A percentile compares a stretch with the other conserved stretches of the same genome.
These are phyloP conservation scores for Mycena floridula DNA, from an alignment of 768 basidiomycete species.

Conservation along the genomic window DNA sequence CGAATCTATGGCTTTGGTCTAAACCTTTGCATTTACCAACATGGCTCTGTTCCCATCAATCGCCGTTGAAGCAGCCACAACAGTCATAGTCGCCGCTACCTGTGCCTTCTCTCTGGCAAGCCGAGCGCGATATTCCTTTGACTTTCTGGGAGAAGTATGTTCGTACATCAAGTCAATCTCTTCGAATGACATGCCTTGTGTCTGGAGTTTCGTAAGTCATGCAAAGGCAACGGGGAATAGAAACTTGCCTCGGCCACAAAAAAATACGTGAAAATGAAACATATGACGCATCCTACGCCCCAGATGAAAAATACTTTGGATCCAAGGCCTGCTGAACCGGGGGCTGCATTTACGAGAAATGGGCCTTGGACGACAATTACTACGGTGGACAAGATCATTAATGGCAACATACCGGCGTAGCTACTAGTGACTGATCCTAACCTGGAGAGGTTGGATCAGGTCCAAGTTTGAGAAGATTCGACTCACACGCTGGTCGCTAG, in stretches of 20 bases:
- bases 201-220: constrained; percentile 22
- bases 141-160: constrained; percentile 52
- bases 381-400: too few relatives aligned
- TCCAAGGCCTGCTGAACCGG: constrained; percentile 46
- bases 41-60: too few relatives aligned
- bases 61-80: too few relatives aligned
- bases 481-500: too few relatives aligned
- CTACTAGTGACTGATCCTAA: constrained; percentile 79
- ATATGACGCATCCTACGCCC: constrained; percentile 60
- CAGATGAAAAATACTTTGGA: constrained; percentile 87
- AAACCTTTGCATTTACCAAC: too few relatives aligned
- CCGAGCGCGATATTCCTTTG: constrained; percentile 33
- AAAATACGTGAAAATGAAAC: constrained; percentile 75
- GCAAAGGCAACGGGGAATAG: background rate
- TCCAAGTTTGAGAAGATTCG: too few relatives aligned
- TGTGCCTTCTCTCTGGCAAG: constrained; percentile 11
- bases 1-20: too few relatives aligned
- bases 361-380: constrained; percentile 19
- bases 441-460: too few relatives aligned
- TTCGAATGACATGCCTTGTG: constrained; percentile 79
- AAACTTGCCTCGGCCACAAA: constrained; percentile 58
- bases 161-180: constrained; percentile 78
- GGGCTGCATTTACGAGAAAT: constrained; percentile 45
- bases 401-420: too few relatives aligned
- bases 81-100: too few relatives aligned